Evolutionary conservation across 768 basidiomycete genomes (phyloP), one percentile per base, ranked within the genome.

Genomic region (Cystofilobasidium ferigula): DNA sequence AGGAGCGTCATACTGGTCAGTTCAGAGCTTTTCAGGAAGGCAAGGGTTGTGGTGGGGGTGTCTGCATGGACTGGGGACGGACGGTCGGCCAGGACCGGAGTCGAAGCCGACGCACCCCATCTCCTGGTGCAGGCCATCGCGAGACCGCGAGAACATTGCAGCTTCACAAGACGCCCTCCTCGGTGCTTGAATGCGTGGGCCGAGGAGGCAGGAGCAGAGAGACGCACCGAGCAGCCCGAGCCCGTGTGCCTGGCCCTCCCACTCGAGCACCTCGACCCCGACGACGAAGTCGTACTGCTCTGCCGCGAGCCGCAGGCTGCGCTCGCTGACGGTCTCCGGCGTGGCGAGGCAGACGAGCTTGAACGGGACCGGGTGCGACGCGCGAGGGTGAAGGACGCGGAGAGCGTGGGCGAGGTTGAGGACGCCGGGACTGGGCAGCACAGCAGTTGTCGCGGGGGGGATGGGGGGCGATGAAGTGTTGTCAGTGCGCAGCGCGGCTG

Each of bases 301-400:
- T 69, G 92, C 81, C 57, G 98, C 81, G 60, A 84, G 81, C 72
- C 85, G 88, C 69, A 92, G 85, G 61, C 87, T 81, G 57, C 82
- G 80, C 30, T 93, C 87, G 75, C 89, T 85, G 74, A 98, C 85
- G 0, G 88, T 86, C 74, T 95, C 90, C 61, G 95, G 95, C 32
- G 94, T 94, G 68, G 94, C 89, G 48, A 99, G 78, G 77, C 91
- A 95, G 68, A 92, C 85, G 18, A 68, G 87, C 88, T 69, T 86
- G 80, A 73, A 88, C 88, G 59, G 70, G 59, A 57, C 85, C 80
- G 65, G 85, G 82, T 73, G 84, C 81, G 83, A 77, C 10, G 85
- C 83, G 48, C 77, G 76, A 22, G 82, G 80, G 72, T 93, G 91
- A 47, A 89, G 74, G 68, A 92, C 88, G 63, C 82, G 83, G 70